These are phyloP conservation scores for Picochlorum sp. DNA, from an alignment of 139 green algal genomes.

Conservation along the genomic window DNA sequence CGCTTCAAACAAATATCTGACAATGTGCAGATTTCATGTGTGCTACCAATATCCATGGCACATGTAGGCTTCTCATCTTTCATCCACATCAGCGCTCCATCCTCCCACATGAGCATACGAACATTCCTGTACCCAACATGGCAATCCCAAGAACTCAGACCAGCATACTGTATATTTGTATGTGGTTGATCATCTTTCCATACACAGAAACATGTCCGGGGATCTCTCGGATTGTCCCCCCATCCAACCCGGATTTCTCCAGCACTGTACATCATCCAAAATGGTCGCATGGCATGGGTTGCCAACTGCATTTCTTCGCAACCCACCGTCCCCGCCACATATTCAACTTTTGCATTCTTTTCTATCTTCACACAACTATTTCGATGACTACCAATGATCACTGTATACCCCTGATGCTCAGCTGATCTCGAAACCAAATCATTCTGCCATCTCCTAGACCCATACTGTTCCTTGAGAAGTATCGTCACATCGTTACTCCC, in stretches of 20 bases:
- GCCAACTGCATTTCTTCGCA: constrained; percentile 16
- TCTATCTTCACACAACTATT: constrained; percentile 80
- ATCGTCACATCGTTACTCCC: constrained; percentile 72
- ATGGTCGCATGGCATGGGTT: constrained; percentile 26
- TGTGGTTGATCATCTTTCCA: constrained; percentile 50
- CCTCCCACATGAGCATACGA: neutral
- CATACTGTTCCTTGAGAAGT: constrained; percentile 58
- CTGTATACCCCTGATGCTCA: constrained; percentile 63
- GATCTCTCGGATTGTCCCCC: constrained; percentile 24
- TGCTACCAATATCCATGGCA: neutral
- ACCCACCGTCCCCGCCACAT: constrained; percentile 17
- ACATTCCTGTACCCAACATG: constrained; percentile 70
- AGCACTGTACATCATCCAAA: constrained; percentile 53
- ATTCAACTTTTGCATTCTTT: constrained; percentile 47
- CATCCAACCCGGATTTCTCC: constrained; percentile 49
- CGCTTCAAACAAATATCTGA: constrained; percentile 8
- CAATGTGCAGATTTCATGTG: neutral
- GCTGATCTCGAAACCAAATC: neutral
- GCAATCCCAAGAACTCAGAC: constrained; percentile 79
- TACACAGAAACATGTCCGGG: constrained; percentile 10
- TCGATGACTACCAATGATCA: constrained; percentile 78
- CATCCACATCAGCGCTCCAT: neutral
- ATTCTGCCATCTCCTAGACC: constrained; percentile 64
- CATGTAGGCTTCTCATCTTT: neutral
- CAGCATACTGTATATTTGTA: constrained; percentile 22